A percentile compares a stretch with the other conserved stretches of the same genome.
phyloP scores from a whole-genome alignment of 306 rosid species.

The Cucurbita maxima region DNA sequence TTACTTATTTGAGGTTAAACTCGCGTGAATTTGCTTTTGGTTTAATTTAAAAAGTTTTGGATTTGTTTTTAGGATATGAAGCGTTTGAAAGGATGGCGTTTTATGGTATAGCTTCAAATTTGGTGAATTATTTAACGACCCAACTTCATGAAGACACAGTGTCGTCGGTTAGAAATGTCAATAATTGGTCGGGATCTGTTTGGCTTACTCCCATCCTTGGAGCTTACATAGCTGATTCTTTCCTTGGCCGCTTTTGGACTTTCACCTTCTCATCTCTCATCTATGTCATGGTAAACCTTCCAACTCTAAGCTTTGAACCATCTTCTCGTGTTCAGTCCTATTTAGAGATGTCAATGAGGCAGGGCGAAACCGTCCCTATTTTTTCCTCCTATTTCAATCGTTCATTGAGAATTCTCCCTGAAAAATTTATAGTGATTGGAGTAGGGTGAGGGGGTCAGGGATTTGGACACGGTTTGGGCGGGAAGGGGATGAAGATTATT shows the following conservation, averaged over 20 bases:
- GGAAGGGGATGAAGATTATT: too few species aligned
- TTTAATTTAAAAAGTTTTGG: neutral
- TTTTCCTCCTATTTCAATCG: too few species aligned
- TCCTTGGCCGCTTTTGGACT: constrained; percentile 94
- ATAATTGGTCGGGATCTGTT: constrained; percentile 89
- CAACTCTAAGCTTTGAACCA: too few species aligned
- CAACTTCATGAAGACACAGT: constrained; percentile 89
- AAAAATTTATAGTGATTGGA: too few species aligned
- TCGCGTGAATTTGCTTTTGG: neutral
- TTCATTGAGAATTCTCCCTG: too few species aligned
- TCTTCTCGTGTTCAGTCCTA: too few species aligned
- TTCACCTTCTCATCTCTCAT: constrained; percentile 74
- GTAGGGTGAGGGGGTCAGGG: too few species aligned
- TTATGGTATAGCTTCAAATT: constrained; percentile 82
- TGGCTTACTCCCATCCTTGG: constrained; percentile 96
- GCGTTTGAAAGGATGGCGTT: constrained; percentile 99
- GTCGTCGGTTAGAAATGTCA: constrained; percentile 86
- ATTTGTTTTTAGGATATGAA: constrained; percentile 52
- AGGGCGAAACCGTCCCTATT: too few species aligned
- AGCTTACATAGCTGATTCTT: constrained; percentile 83
- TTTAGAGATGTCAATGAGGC: too few species aligned
- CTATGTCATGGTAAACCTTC: constrained; percentile 56
- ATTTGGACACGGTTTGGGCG: too few species aligned
- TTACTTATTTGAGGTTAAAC: neutral
- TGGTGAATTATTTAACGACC: constrained; percentile 72